Base-by-base conservation (phyloP, 768 basidiomycete genomes). In the Candolleomyces efflorescens region DNA sequence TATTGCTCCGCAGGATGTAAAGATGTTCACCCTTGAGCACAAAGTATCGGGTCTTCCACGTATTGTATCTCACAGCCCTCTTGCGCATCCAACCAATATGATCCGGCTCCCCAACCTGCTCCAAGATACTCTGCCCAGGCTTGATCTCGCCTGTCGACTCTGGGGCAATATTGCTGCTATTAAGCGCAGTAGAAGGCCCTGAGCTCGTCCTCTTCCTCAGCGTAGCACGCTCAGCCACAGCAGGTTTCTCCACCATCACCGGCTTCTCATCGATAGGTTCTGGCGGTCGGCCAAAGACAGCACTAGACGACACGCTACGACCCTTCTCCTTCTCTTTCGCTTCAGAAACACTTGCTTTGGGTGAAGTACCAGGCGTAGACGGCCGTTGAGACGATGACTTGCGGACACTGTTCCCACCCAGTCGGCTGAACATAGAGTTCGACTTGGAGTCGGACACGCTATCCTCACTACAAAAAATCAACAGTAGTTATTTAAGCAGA, bases 81-180 rank as follows among this genome's bases (percentile, higher is more conserved):
- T 98, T 99, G 67, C 90, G 82, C 89, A 99, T 88, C 88, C 92
- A 98, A 6, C 97, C 97, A 32, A 80, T 78, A 69, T 91, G 86
- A 73, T 99, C 97, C 15, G 93, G 85, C 23, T 82, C 82, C 3
- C 96, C 97, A 60, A 99, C 94, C 72, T 96, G 92, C 55, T 92
- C 86, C 55, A 97, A 70, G 50, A 97, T 89, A 59, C 84, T 92
- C 69, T 79, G 77, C 0, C 90, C 90, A 32, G 77, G 78, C 64
- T 79, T 81, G 60, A 85, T 68, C 2, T 75, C 69, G 20, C 72
- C 76, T 3, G 62, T 64, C 32, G 59, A 60, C 18, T 61, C 62
- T 22, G 51, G 60, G 7, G 51, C 63, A 36, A 59, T 47, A 9
- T 50, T 41, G 27, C 45, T 60, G 39, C 43, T 46, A 36, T 59